Evolutionary conservation across 805 yeast genomes (phyloP), one percentile per base, ranked within the genome.

Genomic region (Metschnikowia drakensbergensis): DNA sequence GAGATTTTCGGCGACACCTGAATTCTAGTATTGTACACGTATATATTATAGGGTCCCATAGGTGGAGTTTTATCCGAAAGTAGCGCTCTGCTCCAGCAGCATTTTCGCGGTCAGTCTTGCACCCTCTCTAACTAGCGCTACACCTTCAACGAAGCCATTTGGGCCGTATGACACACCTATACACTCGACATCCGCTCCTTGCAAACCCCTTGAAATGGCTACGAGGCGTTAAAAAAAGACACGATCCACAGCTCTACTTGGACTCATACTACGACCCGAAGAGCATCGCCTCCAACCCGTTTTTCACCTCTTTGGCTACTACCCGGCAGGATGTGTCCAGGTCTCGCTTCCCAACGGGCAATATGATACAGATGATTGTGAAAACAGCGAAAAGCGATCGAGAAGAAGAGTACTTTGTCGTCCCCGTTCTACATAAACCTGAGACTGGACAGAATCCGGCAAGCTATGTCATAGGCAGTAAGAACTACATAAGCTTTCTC

Each of bases 141-240:
- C 39, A 25, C 39, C 2, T 37, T 11, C 11, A 38, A 10, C 17
- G 26, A 27, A 6, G 26, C 31, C 17, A 25, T 22, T 13, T 11
- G 9, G 34, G 13, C 2, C 26, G 10, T 11, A 30, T 23, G 36
- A 33, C 52, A n/a, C 37, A 37, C 8, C 27, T 34, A 10, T 52
- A 48, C 29, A 43, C 45, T 33, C 48, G 40, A 31, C 73, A 68
- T 52, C 73, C 73, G 5, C 42, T 68, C 5, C 48, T 69, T 37
- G 52, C 49, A 11, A 66, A 65, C 48, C 74, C 73, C 0, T 50
- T 55, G 27, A 61, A 62, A 37, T 64, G 66, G 62, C 55, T 67
- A 6, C 49, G 53, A 8, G 51, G 51, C 17, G 54, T 53, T 8
- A 52, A 51, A 23, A 59, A 54, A 5, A 61, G 61, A 44, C 59